Evolutionary conservation across 805 yeast genomes (phyloP).

Genomic region (Debaryomyces maramus): DNA sequence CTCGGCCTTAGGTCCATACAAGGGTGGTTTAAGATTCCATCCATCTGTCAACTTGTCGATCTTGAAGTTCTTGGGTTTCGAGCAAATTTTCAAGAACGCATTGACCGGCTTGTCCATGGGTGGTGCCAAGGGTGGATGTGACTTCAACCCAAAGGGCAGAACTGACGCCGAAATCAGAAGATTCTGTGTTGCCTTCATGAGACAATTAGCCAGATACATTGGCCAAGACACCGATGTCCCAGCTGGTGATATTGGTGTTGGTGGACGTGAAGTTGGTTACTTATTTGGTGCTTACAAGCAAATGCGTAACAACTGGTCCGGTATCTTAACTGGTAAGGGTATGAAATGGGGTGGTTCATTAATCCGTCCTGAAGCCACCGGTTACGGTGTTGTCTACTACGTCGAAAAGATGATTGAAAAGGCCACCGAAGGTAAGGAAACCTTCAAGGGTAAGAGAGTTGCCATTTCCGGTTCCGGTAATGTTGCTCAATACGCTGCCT

Average conservation of each 20-base stretch:
- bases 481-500: conserved; percentile 98
- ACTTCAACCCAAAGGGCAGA: conserved; percentile 95
- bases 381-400: conserved; percentile 95
- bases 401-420: conserved; percentile 96
- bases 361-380: conserved; percentile 99
- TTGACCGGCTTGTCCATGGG: conserved; percentile 97
- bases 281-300: conserved; percentile 96
- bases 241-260: conserved; percentile 99
- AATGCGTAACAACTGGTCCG: conserved; percentile 89
- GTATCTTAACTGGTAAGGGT: conserved; percentile 98
- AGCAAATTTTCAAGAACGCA: conserved; percentile 98
- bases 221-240: conserved; percentile 98
- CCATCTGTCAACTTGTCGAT: conserved; percentile 94
- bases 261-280: conserved; percentile 95
- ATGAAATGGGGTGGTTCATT: conserved; percentile 98
- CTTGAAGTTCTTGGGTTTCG: conserved; percentile 94
- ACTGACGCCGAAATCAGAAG: conserved; percentile 93
- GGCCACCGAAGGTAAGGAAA: conserved; percentile 86
- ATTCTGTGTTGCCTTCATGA: conserved; percentile 94
- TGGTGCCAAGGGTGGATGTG: conserved; percentile 99
- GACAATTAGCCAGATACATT: conserved; percentile 92
- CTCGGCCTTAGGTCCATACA: conserved; percentile 98
- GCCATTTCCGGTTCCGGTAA: conserved; percentile 98
- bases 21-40: conserved; percentile 98
- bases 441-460: conserved; percentile 90